These are phyloP conservation scores for Pachysandra terminalis DNA, from an alignment of 164 flowering plant species.

Conservation along the genomic window DNA sequence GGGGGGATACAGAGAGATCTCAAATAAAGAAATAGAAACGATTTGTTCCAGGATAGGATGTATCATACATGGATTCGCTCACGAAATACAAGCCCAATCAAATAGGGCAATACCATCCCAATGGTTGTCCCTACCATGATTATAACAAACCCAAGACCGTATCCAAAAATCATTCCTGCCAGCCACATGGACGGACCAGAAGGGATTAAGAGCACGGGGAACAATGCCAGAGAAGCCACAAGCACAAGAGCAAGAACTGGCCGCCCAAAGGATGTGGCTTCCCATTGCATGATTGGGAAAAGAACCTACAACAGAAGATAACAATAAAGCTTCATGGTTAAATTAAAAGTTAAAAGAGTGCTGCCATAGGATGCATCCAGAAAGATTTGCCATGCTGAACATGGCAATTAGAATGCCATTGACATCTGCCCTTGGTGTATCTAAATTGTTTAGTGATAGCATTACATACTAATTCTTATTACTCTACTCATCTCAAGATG, in stretches of 20 bases:
- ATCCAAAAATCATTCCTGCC: slow-evolving; percentile 99
- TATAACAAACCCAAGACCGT: slow-evolving; percentile 88
- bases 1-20: slow-evolving; percentile 1
- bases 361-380: not conserved
- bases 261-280: slow-evolving; percentile 96
- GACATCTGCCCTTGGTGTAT: not conserved
- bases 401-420: not conserved
- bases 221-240: slow-evolving; percentile 87
- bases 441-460: too few relatives aligned
- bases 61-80: slow-evolving; percentile 83
- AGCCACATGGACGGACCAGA: slow-evolving; percentile 99
- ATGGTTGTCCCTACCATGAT: slow-evolving; percentile 95
- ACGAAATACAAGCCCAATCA: slow-evolving; percentile 73
- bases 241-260: slow-evolving; percentile 90
- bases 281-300: slow-evolving; percentile 89
- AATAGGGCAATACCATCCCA: slow-evolving; percentile 86
- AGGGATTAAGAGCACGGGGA: slow-evolving; percentile 85
- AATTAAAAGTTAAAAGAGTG: not conserved
- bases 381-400: not conserved
- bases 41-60: not conserved
- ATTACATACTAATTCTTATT: too few relatives aligned
- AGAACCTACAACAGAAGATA: slow-evolving; percentile 56
- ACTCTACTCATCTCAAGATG: too few relatives aligned
- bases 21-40: slow-evolving; percentile 8
- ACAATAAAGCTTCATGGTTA: not conserved